Percentiles rank a stretch among this genome's conserved stretches.
These are phyloP conservation scores for Eucalyptus urophylla DNA, from an alignment of 345 rosid species.

Conservation along the genomic window DNA sequence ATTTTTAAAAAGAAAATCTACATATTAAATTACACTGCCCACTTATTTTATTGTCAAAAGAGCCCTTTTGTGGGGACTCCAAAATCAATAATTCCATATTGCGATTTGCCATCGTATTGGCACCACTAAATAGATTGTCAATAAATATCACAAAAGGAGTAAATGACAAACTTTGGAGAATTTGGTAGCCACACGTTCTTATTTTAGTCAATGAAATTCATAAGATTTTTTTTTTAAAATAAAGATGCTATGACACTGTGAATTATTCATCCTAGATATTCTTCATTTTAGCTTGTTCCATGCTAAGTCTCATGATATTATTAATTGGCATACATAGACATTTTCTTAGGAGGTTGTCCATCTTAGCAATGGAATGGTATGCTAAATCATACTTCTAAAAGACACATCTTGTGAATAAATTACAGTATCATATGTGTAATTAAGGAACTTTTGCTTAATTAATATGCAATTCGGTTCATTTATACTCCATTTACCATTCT, in stretches of 20 bases:
- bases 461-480: not conserved
- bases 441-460: not conserved
- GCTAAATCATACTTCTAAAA: not conserved
- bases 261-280: not conserved
- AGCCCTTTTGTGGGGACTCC: not conserved
- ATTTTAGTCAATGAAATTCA: not conserved
- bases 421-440: not conserved
- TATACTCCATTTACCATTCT: not conserved
- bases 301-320: not conserved
- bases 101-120: not conserved
- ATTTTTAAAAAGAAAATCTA: not conserved
- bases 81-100: not conserved
- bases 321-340: accelerated
- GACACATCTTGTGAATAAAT: not conserved
- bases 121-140: not conserved
- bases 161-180: not conserved
- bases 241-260: accelerated
- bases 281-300: accelerated
- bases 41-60: not conserved
- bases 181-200: not conserved
- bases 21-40: not conserved
- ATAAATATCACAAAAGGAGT: accelerated
- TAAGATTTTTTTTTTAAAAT: not conserved
- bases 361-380: not conserved
- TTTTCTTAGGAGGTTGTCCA: not conserved